Percentiles rank a stretch among this genome's conserved stretches.
These are phyloP conservation scores for Halenospora varia DNA, from an alignment of 495 filamentous ascomycete species.

Conservation along the genomic window DNA sequence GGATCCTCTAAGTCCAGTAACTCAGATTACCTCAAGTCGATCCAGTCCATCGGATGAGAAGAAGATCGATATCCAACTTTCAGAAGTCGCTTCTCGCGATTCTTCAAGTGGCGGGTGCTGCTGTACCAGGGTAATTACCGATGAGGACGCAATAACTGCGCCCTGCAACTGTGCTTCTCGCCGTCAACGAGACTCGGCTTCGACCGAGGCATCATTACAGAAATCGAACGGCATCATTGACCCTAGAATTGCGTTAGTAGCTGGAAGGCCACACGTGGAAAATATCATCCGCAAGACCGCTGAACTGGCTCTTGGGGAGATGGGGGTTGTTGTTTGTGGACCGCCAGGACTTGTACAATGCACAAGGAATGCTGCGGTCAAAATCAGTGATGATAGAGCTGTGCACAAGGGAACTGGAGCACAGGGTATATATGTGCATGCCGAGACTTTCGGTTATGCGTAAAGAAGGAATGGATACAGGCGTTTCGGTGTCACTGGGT, in stretches of 20 bases:
- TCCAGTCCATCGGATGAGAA: slow-evolving; percentile 1
- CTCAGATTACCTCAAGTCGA: neutral
- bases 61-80: neutral
- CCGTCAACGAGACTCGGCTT: neutral
- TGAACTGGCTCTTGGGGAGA: slow-evolving; percentile 15
- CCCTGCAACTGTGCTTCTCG: slow-evolving; percentile 5
- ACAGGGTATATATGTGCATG: slow-evolving; percentile 58
- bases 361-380: slow-evolving; percentile 63
- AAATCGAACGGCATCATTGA: neutral
- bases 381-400: slow-evolving; percentile 76
- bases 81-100: neutral
- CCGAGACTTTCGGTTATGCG: slow-evolving; percentile 37
- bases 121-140: slow-evolving; percentile 1
- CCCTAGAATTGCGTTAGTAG: neutral
- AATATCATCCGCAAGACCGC: slow-evolving; percentile 28
- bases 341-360: slow-evolving; percentile 60
- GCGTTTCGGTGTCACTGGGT: slow-evolving; percentile 17
- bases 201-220: neutral
- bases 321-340: slow-evolving; percentile 78
- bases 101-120: neutral
- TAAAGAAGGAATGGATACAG: slow-evolving; percentile 21
- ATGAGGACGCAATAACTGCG: slow-evolving; percentile 1
- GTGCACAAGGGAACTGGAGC: slow-evolving; percentile 88
- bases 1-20: neutral
- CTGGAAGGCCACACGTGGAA: slow-evolving; percentile 7